Conservation (phyloP, 805 yeast species). For the Kurtzmaniella cleridarum region DNA sequence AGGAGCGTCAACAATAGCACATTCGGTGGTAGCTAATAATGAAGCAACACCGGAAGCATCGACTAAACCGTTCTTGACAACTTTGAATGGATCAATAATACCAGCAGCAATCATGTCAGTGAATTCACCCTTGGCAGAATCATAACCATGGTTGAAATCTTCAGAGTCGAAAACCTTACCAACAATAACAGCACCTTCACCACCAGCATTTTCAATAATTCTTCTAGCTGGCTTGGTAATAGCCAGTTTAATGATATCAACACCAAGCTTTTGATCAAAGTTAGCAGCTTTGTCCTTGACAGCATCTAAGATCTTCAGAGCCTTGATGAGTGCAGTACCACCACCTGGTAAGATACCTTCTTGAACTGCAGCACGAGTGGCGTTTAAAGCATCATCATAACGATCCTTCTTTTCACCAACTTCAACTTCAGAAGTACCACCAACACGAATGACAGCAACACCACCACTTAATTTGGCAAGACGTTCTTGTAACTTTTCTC, state of each 20-base stretch:
- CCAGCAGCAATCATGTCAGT: constrained; percentile 96
- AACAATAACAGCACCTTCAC: constrained; percentile 94
- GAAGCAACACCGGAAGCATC: constrained; percentile 98
- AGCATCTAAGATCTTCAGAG: constrained; percentile 66
- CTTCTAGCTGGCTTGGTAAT: constrained; percentile 93
- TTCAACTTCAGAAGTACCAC: constrained; percentile 95
- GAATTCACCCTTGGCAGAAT: constrained; percentile 87
- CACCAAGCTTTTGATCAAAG: constrained; percentile 96
- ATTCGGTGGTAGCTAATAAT: constrained; percentile 94
- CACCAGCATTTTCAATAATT: constrained; percentile 95
- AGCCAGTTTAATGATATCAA: constrained; percentile 86
- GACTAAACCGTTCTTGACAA: constrained; percentile 89
- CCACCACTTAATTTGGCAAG: constrained; percentile 96
- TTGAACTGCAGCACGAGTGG: constrained; percentile 98
- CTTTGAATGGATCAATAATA: constrained; percentile 98
- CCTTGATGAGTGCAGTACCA: constrained; percentile 96
- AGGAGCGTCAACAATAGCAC: constrained; percentile 95
- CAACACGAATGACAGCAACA: constrained; percentile 96
- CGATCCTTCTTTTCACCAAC: constrained; percentile 99
- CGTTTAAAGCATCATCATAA: constrained; percentile 96
- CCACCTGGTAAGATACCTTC: constrained; percentile 99
- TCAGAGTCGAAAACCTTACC: constrained; percentile 70
- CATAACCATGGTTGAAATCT: constrained; percentile 86
- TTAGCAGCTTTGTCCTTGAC: constrained; percentile 63
- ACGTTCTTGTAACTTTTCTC: constrained; percentile 95